phyloP scores from a whole-genome alignment of 805 yeast species.

The Wickerhamomyces queroliae region DNA sequence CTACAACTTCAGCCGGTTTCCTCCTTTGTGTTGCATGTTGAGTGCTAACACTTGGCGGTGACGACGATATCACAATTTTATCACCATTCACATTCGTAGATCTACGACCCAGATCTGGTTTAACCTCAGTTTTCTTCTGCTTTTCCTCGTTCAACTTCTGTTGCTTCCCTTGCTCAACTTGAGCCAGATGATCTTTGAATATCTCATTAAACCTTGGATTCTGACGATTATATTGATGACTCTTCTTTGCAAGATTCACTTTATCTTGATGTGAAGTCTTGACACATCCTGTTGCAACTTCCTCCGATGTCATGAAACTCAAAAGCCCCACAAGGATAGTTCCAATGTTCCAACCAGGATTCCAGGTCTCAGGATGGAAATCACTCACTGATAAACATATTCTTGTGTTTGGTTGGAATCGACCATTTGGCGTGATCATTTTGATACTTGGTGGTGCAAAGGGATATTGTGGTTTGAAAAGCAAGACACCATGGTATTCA shows the following conservation, averaged over 20 bases:
- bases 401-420: conserved; percentile 70
- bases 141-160: not conserved
- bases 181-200: conserved; percentile 28
- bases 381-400: conserved; percentile 86
- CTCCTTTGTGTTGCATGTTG: too few relatives aligned
- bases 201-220: conserved; percentile 50
- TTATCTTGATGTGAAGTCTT: conserved; percentile 51
- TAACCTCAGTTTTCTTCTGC: too few relatives aligned
- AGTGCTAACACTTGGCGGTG: too few relatives aligned
- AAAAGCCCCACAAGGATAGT: conserved; percentile 81
- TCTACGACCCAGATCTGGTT: too few relatives aligned
- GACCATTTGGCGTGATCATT: conserved; percentile 85
- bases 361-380: conserved; percentile 92
- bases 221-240: conserved; percentile 52
- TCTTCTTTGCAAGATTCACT: conserved; percentile 45
- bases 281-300: conserved; percentile 78
- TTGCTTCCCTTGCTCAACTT: not conserved
- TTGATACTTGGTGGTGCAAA: conserved; percentile 84
- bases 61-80: too few relatives aligned
- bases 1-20: not conserved
- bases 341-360: conserved; percentile 90
- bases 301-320: conserved; percentile 87
- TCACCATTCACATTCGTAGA: too few relatives aligned
- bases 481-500: conserved; percentile 79
- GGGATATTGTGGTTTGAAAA: conserved; percentile 80